Percentiles rank a stretch among this genome's conserved stretches.
Evolutionary conservation across 2,329 filamentous ascomycete genomes (phyloP).

Genomic region (Anthostomella pinea): DNA sequence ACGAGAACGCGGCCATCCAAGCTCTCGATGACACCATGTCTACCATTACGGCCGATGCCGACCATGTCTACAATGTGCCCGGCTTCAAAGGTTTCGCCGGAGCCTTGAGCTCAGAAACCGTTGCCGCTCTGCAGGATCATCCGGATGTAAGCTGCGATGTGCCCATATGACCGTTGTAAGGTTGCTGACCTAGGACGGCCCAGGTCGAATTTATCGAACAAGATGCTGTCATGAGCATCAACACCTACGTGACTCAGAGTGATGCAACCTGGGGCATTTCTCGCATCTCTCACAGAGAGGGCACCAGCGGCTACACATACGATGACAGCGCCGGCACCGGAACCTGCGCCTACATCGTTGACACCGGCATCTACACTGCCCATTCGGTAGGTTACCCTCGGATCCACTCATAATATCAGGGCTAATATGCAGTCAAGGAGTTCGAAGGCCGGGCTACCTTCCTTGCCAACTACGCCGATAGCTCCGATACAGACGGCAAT

Average conservation of each 20-base stretch:
- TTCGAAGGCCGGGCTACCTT: constrained; percentile 42
- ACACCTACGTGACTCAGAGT: constrained; percentile 32
- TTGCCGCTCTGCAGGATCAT: constrained; percentile 38
- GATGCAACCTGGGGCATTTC: constrained; percentile 43
- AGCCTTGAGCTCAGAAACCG: constrained; percentile 39
- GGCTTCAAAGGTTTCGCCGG: constrained; percentile 43
- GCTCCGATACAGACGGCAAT: constrained; percentile 33
- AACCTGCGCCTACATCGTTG: constrained; percentile 51
- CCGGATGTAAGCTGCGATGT: constrained; percentile 40
- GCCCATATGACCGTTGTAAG: constrained; percentile 1
- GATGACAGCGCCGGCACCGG: constrained; percentile 39
- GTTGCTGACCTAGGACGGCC: constrained; percentile 8
- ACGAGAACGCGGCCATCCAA: constrained; percentile 31
- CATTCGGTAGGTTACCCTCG: constrained; percentile 34
- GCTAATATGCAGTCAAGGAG: constrained; percentile 27
- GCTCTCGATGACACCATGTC: constrained; percentile 32
- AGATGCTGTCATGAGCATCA: constrained; percentile 31
- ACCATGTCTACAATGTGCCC: constrained; percentile 29
- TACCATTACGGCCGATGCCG: constrained; percentile 30
- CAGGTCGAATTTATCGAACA: constrained; percentile 36
- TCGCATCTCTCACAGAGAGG: constrained; percentile 41
- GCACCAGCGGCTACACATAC: constrained; percentile 39
- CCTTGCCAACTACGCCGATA: constrained; percentile 30
- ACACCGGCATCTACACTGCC: constrained; percentile 48
- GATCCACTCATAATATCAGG: not conserved